These are phyloP conservation scores for Kodamaea neixiangensis DNA, from an alignment of 805 yeast genomes.

Conservation along the genomic window DNA sequence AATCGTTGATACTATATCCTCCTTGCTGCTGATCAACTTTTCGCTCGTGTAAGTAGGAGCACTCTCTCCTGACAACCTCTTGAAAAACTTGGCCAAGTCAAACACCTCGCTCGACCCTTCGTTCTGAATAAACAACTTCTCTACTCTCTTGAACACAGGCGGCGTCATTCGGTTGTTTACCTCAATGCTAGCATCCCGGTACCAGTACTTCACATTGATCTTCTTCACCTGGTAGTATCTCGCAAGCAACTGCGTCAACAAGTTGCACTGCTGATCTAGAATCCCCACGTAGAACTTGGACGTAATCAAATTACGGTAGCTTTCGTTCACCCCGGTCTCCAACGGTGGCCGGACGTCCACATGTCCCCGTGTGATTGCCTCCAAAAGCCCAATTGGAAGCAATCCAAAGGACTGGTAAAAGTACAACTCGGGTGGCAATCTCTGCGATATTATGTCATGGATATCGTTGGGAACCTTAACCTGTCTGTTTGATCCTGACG, in stretches of 20 bases:
- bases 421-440: slow-evolving; percentile 82
- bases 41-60: slow-evolving; percentile 18
- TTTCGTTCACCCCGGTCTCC: slow-evolving; percentile 59
- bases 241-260: slow-evolving; percentile 70
- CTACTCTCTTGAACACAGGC: slow-evolving; percentile 45
- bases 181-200: slow-evolving; percentile 42
- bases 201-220: slow-evolving; percentile 58
- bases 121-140: slow-evolving; percentile 22
- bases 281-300: slow-evolving; percentile 47
- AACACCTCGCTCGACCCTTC: slow-evolving; percentile 21
- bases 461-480: slow-evolving; percentile 69
- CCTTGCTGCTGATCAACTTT: slow-evolving; percentile 18
- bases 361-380: slow-evolving; percentile 65
- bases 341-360: slow-evolving; percentile 64
- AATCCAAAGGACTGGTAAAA: slow-evolving; percentile 82
- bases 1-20: slow-evolving; percentile 60
- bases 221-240: slow-evolving; percentile 83
- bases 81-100: slow-evolving; percentile 28
- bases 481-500: slow-evolving; percentile 5
- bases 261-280: slow-evolving; percentile 62
- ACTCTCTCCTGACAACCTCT: slow-evolving; percentile 19
- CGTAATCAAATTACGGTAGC: slow-evolving; percentile 58
- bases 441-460: slow-evolving; percentile 78
- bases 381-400: slow-evolving; percentile 60
- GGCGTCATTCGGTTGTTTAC: slow-evolving; percentile 57